phyloP scores from a whole-genome alignment of 2,329 filamentous ascomycete genomes.

The Xylaria sp. region DNA sequence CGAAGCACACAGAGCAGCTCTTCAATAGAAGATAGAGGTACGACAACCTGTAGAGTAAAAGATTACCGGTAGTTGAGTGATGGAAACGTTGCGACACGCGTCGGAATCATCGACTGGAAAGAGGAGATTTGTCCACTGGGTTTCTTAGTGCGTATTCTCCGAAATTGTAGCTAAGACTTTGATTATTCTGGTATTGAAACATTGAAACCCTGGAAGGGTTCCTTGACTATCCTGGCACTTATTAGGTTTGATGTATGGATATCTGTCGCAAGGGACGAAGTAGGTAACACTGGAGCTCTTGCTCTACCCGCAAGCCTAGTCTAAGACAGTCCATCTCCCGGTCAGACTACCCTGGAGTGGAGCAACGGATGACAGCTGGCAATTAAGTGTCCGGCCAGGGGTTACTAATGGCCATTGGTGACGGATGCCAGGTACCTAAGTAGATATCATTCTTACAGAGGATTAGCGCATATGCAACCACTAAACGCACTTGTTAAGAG shows the following conservation, averaged over 20 bases:
- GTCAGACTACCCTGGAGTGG: constrained; percentile 15
- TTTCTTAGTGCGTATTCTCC: neutral
- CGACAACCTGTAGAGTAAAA: neutral
- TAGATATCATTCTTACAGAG: neutral
- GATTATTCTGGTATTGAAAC: neutral
- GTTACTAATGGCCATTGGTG: no score
- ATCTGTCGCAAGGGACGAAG: constrained; percentile 23
- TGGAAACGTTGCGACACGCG: no score
- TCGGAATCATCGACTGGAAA: neutral
- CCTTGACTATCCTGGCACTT: neutral
- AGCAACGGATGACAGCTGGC: neutral
- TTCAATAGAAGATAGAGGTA: neutral
- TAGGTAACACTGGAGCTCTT: neutral
- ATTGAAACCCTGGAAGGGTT: neutral
- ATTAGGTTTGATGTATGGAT: constrained; percentile 9
- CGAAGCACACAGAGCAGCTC: constrained; percentile 2
- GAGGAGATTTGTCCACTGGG: neutral
- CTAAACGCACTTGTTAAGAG: constrained; percentile 36
- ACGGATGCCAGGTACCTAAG: no score
- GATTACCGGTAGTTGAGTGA: neutral
- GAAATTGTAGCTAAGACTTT: neutral
- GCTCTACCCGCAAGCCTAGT: neutral
- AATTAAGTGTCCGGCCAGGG: no score
- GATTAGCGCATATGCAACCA: constrained; percentile 37
- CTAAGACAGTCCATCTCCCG: no score